These are phyloP conservation scores for Euclidium syriacum DNA, from an alignment of 345 rosid genomes.

Conservation along the genomic window DNA sequence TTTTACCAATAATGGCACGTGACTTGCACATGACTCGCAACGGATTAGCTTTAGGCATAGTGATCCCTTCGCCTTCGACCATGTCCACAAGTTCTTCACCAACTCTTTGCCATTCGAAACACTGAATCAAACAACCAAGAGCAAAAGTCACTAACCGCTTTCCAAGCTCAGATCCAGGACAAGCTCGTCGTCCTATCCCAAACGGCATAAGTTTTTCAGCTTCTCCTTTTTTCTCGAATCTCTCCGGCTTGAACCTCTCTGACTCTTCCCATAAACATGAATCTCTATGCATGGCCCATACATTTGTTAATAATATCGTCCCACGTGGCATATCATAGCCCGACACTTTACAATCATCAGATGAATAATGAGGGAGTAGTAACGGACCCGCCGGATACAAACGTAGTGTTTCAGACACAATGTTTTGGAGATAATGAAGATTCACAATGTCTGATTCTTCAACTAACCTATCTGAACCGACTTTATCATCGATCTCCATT, in stretches of 20 bases:
- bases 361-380: conserved; percentile 33
- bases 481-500: conserved; percentile 24
- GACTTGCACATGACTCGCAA: conserved; percentile 40
- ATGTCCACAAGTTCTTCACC: conserved; percentile 32
- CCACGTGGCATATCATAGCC: conserved; percentile 41
- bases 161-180: conserved; percentile 44
- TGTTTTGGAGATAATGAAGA: conserved; percentile 37
- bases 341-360: conserved; percentile 38
- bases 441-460: conserved; percentile 35
- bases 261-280: conserved; percentile 42
- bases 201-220: conserved; percentile 35
- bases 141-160: conserved; percentile 32
- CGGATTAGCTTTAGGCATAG: conserved; percentile 39
- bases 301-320: conserved; percentile 38
- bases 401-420: conserved; percentile 40
- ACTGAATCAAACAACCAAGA: conserved; percentile 43
- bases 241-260: conserved; percentile 41
- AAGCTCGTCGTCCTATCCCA: conserved; percentile 49
- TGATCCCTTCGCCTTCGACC: conserved; percentile 34
- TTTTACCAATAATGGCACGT: conserved; percentile 15
- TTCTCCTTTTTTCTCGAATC: conserved; percentile 32
- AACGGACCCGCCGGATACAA: conserved; percentile 37
- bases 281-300: conserved; percentile 54
- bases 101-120: conserved; percentile 49
- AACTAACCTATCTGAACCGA: conserved; percentile 28